Base-by-base conservation (phyloP, 169 alveolate genomes). In the Plasmodium yoelii region DNA sequence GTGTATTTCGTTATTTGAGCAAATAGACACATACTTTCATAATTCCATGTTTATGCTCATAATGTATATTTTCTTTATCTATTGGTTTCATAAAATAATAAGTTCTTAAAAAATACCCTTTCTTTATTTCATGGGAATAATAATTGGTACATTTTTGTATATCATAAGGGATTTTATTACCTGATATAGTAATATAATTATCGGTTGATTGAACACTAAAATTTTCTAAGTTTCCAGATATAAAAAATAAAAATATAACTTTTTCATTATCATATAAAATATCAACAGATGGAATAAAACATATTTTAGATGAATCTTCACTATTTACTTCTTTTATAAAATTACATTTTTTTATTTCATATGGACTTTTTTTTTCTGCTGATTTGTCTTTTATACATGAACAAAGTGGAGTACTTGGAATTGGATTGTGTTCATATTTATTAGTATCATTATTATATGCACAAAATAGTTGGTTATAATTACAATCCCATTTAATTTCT, bases 131-230 rank as follows among this genome's bases (percentile, higher is more conserved):
- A 69, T 84, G 73, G 26, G 91, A 84, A 26, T 44, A 68, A 64
- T 69, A 84, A 69, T 60, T 56, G 19, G 64, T 51, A 69, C 28
- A 57, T 24, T 49, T 59, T 13, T 69, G 87, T n/a, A 13, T 42
- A 9, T 68, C 75, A 47, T 84, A 84, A 0, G 91, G 91, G 22
- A 84, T 46, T 46, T 84, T 84, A 51, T 49, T 59, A n/a, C 91
- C 91, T 22, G 91, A 84, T 69, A 84, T 70, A 15, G 91, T 84
- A 18, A 84, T 24, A 46, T 84, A 56, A 84, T 84, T 84, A 84
- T 68, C 59, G 34, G 26, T 69, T 47, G 69, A 24, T 1, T 61
- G n/a, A 69, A 84, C 49, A 46, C 59, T 69, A 70, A 84, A 70
- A 39, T 84, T 84, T 53, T 84, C 34, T 46, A 84, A 56, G 39